These are phyloP conservation scores for Cymodocea nodosa DNA, from an alignment of 116 monocot species.

Conservation along the genomic window DNA sequence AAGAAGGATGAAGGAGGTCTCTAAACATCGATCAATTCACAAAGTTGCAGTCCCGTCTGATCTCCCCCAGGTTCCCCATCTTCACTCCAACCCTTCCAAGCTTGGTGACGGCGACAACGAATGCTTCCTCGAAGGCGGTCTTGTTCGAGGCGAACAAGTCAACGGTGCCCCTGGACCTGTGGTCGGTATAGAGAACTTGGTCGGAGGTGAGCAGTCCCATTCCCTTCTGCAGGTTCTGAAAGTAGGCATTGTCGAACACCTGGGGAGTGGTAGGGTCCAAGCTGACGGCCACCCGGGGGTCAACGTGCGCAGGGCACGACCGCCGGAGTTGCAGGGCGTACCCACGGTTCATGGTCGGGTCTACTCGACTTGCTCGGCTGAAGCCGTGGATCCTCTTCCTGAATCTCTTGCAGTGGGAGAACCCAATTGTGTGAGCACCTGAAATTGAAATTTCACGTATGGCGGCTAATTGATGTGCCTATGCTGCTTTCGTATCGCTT, in stretches of 20 bases:
- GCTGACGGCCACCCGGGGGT: constrained; percentile 15
- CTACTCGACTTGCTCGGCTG: neutral
- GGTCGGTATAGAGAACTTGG: constrained; percentile 32
- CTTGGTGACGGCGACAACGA: constrained; percentile 34
- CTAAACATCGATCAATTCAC: constrained; percentile 19
- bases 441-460: neutral
- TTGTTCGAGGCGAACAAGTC: constrained; percentile 26
- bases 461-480: no score
- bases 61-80: constrained; percentile 28
- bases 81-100: constrained; percentile 48
- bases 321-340: constrained; percentile 14
- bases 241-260: constrained; percentile 48
- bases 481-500: no score
- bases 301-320: constrained; percentile 20
- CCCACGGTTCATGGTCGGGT: constrained; percentile 25
- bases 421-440: constrained; percentile 23
- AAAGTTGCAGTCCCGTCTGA: constrained; percentile 31
- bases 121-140: constrained; percentile 29
- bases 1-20: no score
- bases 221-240: constrained; percentile 28
- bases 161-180: constrained; percentile 22
- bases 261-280: constrained; percentile 32
- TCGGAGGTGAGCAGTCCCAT: constrained; percentile 39
- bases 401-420: constrained; percentile 28
- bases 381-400: constrained; percentile 12